Conservation (phyloP, 164 flowering plant species). For the Protea cynaroides region DNA sequence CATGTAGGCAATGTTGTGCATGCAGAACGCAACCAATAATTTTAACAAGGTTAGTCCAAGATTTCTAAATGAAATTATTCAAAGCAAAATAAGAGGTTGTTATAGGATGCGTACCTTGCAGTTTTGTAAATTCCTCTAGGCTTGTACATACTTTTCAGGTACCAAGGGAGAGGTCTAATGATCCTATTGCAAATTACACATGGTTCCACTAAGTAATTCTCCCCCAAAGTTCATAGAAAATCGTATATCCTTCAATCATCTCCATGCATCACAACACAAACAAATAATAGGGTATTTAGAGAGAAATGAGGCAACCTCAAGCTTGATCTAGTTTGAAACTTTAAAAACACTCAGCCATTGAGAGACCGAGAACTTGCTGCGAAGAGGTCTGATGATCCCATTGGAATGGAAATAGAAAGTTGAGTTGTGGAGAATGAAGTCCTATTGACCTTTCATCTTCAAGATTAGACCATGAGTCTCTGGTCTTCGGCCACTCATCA, state of each 20-base stretch:
- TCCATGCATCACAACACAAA: too few relatives aligned
- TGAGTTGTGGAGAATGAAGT: too few relatives aligned
- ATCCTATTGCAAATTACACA: too few relatives aligned
- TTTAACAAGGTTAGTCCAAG: slow-evolving; percentile 5
- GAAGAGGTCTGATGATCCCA: slow-evolving; percentile 62
- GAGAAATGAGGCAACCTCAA: too few relatives aligned
- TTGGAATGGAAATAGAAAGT: slow-evolving; percentile 83
- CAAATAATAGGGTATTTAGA: too few relatives aligned
- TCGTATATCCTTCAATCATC: too few relatives aligned
- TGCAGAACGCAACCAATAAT: slow-evolving; percentile 67
- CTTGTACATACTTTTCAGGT: slow-evolving; percentile 60
- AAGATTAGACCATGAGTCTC: slow-evolving; percentile 73
- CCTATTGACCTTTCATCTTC: slow-evolving; percentile 61
- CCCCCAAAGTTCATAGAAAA: too few relatives aligned
- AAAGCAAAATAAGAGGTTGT: background rate
- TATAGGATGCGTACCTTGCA: slow-evolving; percentile 43
- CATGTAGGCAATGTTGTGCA: slow-evolving; percentile 92
- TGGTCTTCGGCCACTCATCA: slow-evolving; percentile 79
- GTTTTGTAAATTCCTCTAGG: slow-evolving; percentile 48
- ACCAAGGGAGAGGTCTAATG: slow-evolving; percentile 82
- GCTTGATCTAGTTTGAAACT: background rate
- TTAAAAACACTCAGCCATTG: slow-evolving; percentile 46
- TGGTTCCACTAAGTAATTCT: too few relatives aligned
- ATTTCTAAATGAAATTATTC: slow-evolving; percentile 1
- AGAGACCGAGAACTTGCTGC: slow-evolving; percentile 59